These are phyloP conservation scores for Kwoniella shivajii DNA, from an alignment of 1,284 basidiomycete genomes.

Conservation along the genomic window DNA sequence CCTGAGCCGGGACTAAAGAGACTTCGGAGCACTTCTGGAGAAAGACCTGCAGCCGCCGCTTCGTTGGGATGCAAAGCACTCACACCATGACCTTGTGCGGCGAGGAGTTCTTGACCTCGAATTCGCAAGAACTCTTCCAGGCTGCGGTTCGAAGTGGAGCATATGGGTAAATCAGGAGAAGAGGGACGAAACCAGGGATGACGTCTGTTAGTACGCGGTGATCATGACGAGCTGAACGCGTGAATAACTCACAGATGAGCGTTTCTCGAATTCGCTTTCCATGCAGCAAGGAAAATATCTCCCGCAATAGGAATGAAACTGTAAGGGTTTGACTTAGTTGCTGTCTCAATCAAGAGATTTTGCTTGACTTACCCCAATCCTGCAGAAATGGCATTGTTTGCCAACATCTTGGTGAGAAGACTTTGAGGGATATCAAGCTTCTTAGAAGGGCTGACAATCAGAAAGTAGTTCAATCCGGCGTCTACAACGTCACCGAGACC, in stretches of 20 bases:
- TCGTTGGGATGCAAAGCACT: conserved; percentile 7
- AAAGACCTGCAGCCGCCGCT: conserved; percentile 12
- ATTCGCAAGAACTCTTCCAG: conserved; percentile 50
- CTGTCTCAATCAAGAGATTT: neutral
- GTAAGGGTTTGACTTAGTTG: neutral
- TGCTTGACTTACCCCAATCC: conserved; percentile 60
- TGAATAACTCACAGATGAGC: conserved; percentile 56
- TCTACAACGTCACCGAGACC: conserved; percentile 50
- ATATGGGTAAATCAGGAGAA: neutral
- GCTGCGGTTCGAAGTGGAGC: conserved; percentile 16
- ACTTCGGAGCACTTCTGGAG: conserved; percentile 13
- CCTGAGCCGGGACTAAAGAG: conserved; percentile 23
- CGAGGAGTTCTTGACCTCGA: conserved; percentile 48
- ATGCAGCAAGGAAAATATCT: conserved; percentile 72
- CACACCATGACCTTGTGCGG: conserved; percentile 15
- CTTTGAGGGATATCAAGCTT: conserved; percentile 65
- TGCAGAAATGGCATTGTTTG: conserved; percentile 75
- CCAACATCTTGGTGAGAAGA: conserved; percentile 71
- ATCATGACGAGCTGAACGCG: neutral
- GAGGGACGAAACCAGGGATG: no score
- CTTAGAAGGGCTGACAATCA: conserved; percentile 75
- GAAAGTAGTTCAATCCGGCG: conserved; percentile 64
- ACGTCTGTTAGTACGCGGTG: neutral
- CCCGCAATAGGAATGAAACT: conserved; percentile 73
- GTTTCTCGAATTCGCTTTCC: conserved; percentile 89